These are phyloP conservation scores for Pelargonium nanum DNA, from an alignment of 345 rosid genomes.

Conservation along the genomic window DNA sequence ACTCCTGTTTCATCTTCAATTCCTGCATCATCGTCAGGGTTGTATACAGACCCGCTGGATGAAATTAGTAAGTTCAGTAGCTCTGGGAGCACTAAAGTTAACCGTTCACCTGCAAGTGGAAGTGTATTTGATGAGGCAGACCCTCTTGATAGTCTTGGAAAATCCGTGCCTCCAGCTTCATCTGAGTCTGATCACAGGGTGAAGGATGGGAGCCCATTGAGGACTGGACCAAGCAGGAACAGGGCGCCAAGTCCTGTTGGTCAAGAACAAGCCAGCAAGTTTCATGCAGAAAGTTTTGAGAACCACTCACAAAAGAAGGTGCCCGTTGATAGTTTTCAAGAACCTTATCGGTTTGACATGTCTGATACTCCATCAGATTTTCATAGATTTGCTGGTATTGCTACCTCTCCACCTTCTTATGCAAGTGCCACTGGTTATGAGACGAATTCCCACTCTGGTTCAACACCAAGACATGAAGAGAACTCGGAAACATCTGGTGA, in stretches of 20 bases:
- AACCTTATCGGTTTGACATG: constrained; percentile 39
- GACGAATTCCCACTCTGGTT: constrained; percentile 25
- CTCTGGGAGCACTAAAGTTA: constrained; percentile 11
- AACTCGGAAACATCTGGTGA: constrained; percentile 52
- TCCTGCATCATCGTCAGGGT: constrained; percentile 12
- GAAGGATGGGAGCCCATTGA: constrained; percentile 41
- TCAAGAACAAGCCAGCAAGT: constrained; percentile 31
- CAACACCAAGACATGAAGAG: constrained; percentile 39
- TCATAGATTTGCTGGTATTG: constrained; percentile 26
- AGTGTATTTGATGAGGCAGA: constrained; percentile 49
- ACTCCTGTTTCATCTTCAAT: constrained; percentile 14
- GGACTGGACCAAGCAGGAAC: constrained; percentile 26
- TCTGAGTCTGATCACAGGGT: constrained; percentile 32
- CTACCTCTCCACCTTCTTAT: constrained; percentile 38
- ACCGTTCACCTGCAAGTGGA: constrained; percentile 17
- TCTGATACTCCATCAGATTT: constrained; percentile 26
- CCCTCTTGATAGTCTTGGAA: constrained; percentile 53
- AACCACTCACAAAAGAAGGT: constrained; percentile 27
- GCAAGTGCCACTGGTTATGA: constrained; percentile 26
- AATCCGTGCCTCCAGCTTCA: constrained; percentile 35
- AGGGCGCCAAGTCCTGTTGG: constrained; percentile 27
- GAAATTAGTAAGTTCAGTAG: constrained; percentile 13
- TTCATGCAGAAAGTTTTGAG: constrained; percentile 28
- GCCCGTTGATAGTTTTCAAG: constrained; percentile 33
- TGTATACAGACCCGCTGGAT: constrained; percentile 14